Evolutionary conservation across 495 filamentous ascomycete genomes (phyloP).

Genomic region (Xylaria longipes): DNA sequence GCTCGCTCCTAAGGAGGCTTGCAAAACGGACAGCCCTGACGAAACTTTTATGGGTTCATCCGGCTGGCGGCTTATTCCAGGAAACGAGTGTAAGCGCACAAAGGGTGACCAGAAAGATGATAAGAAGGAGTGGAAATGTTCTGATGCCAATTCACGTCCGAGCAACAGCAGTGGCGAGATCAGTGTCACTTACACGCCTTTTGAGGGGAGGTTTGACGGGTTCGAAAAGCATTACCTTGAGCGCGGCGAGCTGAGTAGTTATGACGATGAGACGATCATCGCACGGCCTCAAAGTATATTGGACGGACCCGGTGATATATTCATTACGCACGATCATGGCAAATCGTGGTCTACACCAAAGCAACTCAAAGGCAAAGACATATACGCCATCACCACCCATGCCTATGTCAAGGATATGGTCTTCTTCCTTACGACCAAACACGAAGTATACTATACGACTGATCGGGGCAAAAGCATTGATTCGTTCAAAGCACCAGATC

Average conservation of each 20-base stretch:
- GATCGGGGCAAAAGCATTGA: constrained; percentile 74
- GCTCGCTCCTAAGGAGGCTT: constrained; percentile 67
- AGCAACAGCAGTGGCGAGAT: constrained; percentile 65
- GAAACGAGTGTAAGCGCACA: constrained; percentile 76
- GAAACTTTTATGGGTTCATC: constrained; percentile 83
- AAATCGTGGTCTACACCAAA: constrained; percentile 71
- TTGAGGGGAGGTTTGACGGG: constrained; percentile 61
- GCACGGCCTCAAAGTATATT: constrained; percentile 66
- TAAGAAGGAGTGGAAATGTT: constrained; percentile 62
- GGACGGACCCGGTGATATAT: constrained; percentile 57
- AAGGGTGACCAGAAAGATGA: constrained; percentile 65
- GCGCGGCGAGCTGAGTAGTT: constrained; percentile 67
- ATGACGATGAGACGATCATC: constrained; percentile 82
- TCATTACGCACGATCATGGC: constrained; percentile 81
- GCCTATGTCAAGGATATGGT: constrained; percentile 78
- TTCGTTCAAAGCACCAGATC: constrained; percentile 67
- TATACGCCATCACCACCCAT: constrained; percentile 75
- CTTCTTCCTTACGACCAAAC: constrained; percentile 77
- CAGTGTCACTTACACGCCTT: constrained; percentile 57
- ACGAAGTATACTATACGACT: constrained; percentile 76
- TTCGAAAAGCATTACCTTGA: constrained; percentile 84
- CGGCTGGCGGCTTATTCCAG: constrained; percentile 90
- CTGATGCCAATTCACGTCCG: constrained; percentile 51
- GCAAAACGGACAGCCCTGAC: constrained; percentile 63
- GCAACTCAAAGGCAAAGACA: constrained; percentile 65